Percentiles rank a stretch among this genome's conserved stretches.
Evolutionary conservation across 2,329 filamentous ascomycete species (phyloP).

Genomic region (Colletotrichum australisinense): DNA sequence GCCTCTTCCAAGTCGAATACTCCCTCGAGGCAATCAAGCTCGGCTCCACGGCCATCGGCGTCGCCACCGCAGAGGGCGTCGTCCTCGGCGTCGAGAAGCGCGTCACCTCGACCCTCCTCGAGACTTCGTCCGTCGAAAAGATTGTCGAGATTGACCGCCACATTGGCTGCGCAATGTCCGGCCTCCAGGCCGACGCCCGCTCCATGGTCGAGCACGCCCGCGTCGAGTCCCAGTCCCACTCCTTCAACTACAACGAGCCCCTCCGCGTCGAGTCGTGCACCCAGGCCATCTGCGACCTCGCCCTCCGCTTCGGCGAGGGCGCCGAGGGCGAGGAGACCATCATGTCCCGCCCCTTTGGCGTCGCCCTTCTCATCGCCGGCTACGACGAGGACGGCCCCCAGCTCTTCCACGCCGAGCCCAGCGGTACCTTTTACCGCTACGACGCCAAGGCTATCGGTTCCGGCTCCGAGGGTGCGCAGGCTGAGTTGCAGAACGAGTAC

Average conservation of each 20-base stretch:
- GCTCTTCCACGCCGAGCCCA: constrained; percentile 97
- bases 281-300: constrained; percentile 97
- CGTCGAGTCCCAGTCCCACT: constrained; percentile 96
- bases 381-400: constrained; percentile 97
- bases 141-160: constrained; percentile 99
- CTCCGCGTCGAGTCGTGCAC: constrained; percentile 97
- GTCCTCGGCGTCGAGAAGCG: constrained; percentile 99
- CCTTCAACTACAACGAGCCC: constrained; percentile 97
- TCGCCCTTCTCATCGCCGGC: constrained; percentile 94
- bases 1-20: constrained; percentile 99
- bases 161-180: constrained; percentile 99
- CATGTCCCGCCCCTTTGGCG: constrained; percentile 97
- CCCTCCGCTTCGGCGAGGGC: constrained; percentile 95
- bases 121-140: constrained; percentile 98
- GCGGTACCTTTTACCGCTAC: constrained; percentile 98
- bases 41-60: constrained; percentile 96
- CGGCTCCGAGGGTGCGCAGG: constrained; percentile 96
- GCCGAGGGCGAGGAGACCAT: constrained; percentile 98
- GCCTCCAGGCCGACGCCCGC: constrained; percentile 95
- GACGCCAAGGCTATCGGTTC: constrained; percentile 99
- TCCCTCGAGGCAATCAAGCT: constrained; percentile 99
- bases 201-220: constrained; percentile 99
- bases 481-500: constrained; percentile 98
- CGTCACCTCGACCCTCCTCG: constrained; percentile 95
- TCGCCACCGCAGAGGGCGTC: constrained; percentile 94